These are phyloP conservation scores for Amphirosellinia nigrospora DNA, from an alignment of 495 filamentous ascomycete genomes.

Conservation along the genomic window DNA sequence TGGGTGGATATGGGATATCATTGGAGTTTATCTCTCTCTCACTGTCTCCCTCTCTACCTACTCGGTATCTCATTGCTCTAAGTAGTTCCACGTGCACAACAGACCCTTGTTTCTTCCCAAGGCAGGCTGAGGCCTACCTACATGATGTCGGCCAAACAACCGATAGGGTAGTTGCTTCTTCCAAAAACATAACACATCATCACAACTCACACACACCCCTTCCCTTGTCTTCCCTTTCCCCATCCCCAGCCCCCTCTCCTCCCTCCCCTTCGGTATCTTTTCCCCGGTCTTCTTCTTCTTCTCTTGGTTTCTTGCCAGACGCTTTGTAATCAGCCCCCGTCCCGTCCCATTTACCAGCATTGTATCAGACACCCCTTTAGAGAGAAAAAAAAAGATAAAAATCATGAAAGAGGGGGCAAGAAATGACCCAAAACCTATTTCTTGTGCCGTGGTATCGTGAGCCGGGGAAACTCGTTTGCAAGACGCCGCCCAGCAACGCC, in stretches of 20 bases:
- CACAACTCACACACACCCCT: neutral
- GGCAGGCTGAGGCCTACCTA: conserved; percentile 8
- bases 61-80: no score
- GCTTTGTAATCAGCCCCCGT: neutral
- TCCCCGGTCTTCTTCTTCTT: neutral
- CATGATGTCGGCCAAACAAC: conserved; percentile 15
- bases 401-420: no score
- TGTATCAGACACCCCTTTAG: conserved; percentile 14
- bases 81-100: neutral
- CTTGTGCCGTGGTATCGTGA: conserved; percentile 21
- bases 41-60: neutral
- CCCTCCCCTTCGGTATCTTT: neutral
- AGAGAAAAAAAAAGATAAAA: neutral
- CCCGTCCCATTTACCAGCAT: neutral
- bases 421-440: conserved; percentile 5
- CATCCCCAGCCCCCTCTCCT: neutral
- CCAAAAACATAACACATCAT: no score
- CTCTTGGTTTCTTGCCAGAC: neutral
- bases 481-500: conserved; percentile 44
- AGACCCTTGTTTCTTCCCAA: conserved; percentile 5
- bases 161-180: conserved; percentile 1
- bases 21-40: conserved; percentile 14
- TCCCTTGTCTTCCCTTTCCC: neutral
- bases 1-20: conserved; percentile 18
- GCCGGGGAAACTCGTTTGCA: conserved; percentile 27